Evolutionary conservation across 441 rosid species (phyloP), one percentile per base, ranked within the genome.

Genomic region (Croton laevigatus): DNA sequence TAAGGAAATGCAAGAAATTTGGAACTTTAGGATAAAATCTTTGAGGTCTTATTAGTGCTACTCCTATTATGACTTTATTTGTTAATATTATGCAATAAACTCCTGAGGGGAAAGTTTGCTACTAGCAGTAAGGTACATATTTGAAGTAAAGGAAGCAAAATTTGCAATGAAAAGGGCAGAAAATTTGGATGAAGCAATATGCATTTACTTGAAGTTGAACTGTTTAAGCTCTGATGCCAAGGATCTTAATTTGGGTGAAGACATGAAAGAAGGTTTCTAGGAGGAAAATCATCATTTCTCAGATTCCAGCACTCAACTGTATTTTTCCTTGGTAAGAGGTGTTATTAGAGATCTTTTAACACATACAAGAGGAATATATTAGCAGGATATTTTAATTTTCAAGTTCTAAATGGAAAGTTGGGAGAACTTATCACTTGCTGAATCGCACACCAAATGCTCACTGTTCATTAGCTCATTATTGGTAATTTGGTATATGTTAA

Each of bases 81-180:
- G 34, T n/a, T 49, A 58, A 17, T 46, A 14, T 55, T 7, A 38
- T n/a, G 34, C 36, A 37, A 49, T 16, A 42, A 34, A 40, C 66
- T 61, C 4, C 10, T 17, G 27, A 40, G 17, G 20, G 37, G 38
- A 42, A 19, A 40, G 8, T 46, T 68, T 44, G 3, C 20, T 17
- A 23, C 34, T 0, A 58, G 60, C 37, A 45, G 11, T 12, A 45
- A 14, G 71, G 12, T 16, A 44, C 45, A 48, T 3, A 17, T 14
- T 45, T 69, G 46, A 36, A 55, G 59, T 19, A 60, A 69, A 32
- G 32, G 22, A 59, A 17, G 53, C 19, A 16, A 36, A 71, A 71
- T 36, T 3, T 14, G 54, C 16, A 44, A 17, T 17, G 4, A 17
- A 4, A 49, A 3, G 20, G 20, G 51, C 51, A 53, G n/a, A 44